Percentiles rank a stretch among this genome's conserved stretches.
Conservation (phyloP, 352 stramenopile genomes). For the Phytophthora cajani region DNA sequence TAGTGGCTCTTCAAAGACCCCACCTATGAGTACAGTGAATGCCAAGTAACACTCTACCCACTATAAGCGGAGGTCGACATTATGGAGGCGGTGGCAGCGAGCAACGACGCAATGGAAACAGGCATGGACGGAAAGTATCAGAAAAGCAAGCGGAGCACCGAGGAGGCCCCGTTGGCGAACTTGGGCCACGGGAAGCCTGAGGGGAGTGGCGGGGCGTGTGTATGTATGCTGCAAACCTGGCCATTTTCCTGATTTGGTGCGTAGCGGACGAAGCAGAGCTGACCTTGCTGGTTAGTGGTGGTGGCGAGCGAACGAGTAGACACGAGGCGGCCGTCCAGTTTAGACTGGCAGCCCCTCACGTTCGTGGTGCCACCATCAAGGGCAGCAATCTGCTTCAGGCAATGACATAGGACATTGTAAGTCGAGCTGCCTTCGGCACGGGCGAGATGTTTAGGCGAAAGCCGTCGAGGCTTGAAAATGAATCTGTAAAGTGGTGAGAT, state of each 20-base stretch:
- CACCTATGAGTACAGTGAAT: constrained; percentile 89
- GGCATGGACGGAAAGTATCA: constrained; percentile 34
- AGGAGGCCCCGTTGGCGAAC: constrained; percentile 31
- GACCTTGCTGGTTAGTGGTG: constrained; percentile 43
- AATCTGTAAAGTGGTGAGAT: constrained; percentile 54
- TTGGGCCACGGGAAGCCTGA: constrained; percentile 43
- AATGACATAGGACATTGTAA: constrained; percentile 41
- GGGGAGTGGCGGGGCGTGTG: constrained; percentile 29
- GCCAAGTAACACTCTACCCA: constrained; percentile 70
- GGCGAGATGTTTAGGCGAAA: constrained; percentile 32
- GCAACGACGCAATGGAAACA: constrained; percentile 27
- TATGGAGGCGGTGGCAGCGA: constrained; percentile 26
- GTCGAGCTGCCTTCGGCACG: constrained; percentile 34
- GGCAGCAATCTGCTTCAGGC: constrained; percentile 36
- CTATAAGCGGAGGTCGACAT: constrained; percentile 43
- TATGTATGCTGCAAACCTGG: constrained; percentile 27
- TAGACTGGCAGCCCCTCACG: constrained; percentile 29
- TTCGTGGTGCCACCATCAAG: constrained; percentile 33
- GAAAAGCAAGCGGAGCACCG: constrained; percentile 28
- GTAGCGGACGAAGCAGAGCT: constrained; percentile 35
- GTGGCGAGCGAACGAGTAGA: constrained; percentile 35
- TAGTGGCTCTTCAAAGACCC: constrained; percentile 83
- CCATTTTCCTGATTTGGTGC: constrained; percentile 31
- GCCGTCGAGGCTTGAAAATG: constrained; percentile 35
- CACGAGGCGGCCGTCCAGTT: constrained; percentile 25